Conservation (phyloP, 371 early-diverging fungal species). For the Actinomortierella ambigua region DNA sequence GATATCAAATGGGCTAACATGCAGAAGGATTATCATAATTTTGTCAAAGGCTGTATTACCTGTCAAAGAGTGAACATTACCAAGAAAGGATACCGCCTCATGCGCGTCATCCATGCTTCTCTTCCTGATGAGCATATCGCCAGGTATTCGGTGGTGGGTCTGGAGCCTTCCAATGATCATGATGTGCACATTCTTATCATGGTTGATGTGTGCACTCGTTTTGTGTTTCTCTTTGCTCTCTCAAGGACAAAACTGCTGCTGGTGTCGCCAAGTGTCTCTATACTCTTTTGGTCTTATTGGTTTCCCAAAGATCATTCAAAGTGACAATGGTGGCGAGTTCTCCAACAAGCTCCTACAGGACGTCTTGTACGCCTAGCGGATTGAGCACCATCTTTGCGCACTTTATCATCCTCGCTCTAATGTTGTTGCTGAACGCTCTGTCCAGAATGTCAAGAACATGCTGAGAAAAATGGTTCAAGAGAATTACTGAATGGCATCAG, state of each 20-base stretch:
- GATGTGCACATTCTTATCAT: constrained; percentile 2
- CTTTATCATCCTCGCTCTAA: too few relatives aligned
- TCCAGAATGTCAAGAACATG: too few relatives aligned
- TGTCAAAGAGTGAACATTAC: constrained; percentile 13
- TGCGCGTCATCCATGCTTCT: constrained; percentile 12
- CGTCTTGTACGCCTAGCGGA: too few relatives aligned
- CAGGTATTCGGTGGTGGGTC: constrained; percentile 10
- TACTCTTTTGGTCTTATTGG: constrained; percentile 14
- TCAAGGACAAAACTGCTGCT: neutral
- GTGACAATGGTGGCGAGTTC: constrained; percentile 20
- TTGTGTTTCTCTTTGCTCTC: constrained; percentile 8
- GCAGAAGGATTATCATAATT: constrained; percentile 1
- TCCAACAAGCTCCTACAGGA: too few relatives aligned
- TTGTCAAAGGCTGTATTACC: constrained; percentile 4
- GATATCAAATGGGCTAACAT: constrained; percentile 7
- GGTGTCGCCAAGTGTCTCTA: constrained; percentile 2
- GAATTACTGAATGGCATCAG: too few relatives aligned
- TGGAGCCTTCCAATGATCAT: constrained; percentile 3
- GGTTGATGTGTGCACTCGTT: constrained; percentile 18
- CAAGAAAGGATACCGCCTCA: constrained; percentile 18
- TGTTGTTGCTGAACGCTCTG: too few relatives aligned
- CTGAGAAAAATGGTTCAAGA: too few relatives aligned
- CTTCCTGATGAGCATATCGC: constrained; percentile 22
- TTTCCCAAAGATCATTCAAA: constrained; percentile 13
- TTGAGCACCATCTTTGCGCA: too few relatives aligned